A percentile compares a stretch with the other conserved stretches of the same genome.
Conservation (phyloP, 805 yeast genomes). For the Candida awuae region DNA sequence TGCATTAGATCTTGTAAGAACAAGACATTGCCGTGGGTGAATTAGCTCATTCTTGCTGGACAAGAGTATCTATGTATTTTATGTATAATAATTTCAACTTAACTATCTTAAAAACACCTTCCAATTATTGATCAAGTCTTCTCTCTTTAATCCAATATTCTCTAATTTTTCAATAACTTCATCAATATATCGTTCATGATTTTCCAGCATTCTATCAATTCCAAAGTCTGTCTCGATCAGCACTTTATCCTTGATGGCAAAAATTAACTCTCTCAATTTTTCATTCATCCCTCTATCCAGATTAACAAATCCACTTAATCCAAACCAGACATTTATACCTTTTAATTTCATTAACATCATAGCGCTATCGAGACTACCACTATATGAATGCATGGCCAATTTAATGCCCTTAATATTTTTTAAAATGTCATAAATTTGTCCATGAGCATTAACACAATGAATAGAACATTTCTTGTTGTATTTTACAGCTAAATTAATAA, state of each 20-base stretch:
- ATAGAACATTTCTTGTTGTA: slow-evolving; percentile 37
- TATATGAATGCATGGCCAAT: slow-evolving; percentile 74
- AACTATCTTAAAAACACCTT: not conserved
- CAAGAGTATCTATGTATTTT: not conserved
- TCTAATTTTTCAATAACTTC: not conserved
- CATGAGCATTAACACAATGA: slow-evolving; percentile 82
- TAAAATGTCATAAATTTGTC: slow-evolving; percentile 34
- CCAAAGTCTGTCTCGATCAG: slow-evolving; percentile 49
- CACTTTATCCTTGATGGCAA: slow-evolving; percentile 24
- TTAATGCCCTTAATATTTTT: slow-evolving; percentile 32
- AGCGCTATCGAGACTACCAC: slow-evolving; percentile 73
- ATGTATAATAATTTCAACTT: not conserved
- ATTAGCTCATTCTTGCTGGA: not conserved
- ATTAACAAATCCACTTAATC: slow-evolving; percentile 25
- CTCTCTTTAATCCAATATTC: not conserved
- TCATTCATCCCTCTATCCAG: slow-evolving; percentile 15
- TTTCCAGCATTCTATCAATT: slow-evolving; percentile 19
- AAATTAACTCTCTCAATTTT: slow-evolving; percentile 9
- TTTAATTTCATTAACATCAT: slow-evolving; percentile 36
- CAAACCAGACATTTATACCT: slow-evolving; percentile 32
- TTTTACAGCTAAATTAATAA: slow-evolving; percentile 45
- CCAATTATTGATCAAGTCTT: slow-evolving; percentile 3
- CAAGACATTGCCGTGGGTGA: slow-evolving; percentile 7
- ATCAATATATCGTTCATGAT: slow-evolving; percentile 1
- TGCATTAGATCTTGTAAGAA: slow-evolving; percentile 23